Evolutionary conservation across 2,329 filamentous ascomycete species (phyloP).

Genomic region (Botryotinia calthae): DNA sequence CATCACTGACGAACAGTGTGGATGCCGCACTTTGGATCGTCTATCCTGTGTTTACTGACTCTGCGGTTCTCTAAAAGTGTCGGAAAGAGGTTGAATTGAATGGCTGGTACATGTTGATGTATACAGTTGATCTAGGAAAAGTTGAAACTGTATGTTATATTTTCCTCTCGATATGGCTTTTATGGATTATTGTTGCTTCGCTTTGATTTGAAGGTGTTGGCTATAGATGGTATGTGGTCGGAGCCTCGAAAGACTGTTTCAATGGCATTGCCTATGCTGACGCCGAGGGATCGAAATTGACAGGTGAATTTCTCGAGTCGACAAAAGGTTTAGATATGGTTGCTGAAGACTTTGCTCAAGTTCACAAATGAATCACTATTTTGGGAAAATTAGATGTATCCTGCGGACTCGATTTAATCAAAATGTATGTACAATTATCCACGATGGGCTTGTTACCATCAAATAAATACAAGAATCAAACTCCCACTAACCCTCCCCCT

Average conservation of each 20-base stretch:
- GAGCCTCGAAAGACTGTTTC: not conserved
- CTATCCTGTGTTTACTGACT: slow-evolving; percentile 36
- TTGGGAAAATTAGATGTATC: not conserved
- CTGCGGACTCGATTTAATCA: not conserved
- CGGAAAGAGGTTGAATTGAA: slow-evolving; percentile 32
- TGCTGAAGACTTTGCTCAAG: not conserved
- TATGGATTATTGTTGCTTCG: not conserved
- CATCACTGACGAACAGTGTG: too few species aligned
- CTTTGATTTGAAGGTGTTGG: not conserved
- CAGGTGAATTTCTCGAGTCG: not conserved
- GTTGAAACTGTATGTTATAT: not conserved
- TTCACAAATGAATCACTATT: not conserved
- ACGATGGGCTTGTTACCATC: not conserved
- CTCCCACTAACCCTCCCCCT: not conserved
- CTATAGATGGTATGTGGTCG: not conserved
- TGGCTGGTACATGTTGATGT: slow-evolving; percentile 22
- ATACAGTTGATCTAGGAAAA: slow-evolving; percentile 22
- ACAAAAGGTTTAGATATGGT: not conserved
- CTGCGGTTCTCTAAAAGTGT: slow-evolving; percentile 34
- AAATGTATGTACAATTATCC: not conserved
- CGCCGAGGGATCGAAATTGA: not conserved
- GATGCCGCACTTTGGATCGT: slow-evolving; percentile 40
- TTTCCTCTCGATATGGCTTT: slow-evolving; percentile 39
- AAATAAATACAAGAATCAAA: not conserved
- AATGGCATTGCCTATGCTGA: not conserved